These are phyloP conservation scores for Hanseniaspora lindneri DNA, from an alignment of 805 yeast species.

Conservation along the genomic window DNA sequence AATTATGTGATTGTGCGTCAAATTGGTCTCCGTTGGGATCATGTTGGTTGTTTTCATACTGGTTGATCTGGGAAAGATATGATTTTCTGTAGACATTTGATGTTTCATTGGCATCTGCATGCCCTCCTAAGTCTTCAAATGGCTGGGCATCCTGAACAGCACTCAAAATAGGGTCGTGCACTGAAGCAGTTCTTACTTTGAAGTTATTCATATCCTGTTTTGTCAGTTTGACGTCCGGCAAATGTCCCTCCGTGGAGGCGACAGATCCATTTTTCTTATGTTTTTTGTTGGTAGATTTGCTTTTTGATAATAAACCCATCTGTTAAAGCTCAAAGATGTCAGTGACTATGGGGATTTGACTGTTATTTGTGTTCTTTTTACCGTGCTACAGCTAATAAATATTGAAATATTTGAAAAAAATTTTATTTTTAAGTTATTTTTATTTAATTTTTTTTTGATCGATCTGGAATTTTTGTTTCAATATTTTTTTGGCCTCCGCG, in stretches of 20 bases:
- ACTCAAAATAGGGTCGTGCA: conserved; percentile 79
- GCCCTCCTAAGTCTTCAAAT: conserved; percentile 51
- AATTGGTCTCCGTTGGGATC: conserved; percentile 18
- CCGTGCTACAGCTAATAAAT: too few relatives aligned
- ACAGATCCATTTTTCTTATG: conserved; percentile 22
- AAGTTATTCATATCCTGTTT: conserved; percentile 42
- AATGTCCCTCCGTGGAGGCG: conserved; percentile 22
- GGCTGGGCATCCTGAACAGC: conserved; percentile 97
- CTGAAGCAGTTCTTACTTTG: conserved; percentile 54
- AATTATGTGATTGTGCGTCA: conserved; percentile 19
- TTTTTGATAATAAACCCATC: conserved; percentile 40
- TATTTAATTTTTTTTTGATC: too few relatives aligned
- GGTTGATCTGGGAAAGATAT: conserved; percentile 21
- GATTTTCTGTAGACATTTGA: conserved; percentile 29
- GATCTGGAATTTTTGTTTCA: too few relatives aligned
- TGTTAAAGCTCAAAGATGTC: neutral
- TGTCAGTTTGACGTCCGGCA: conserved; percentile 34
- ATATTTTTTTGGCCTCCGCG: too few relatives aligned
- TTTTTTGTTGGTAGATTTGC: conserved; percentile 25
- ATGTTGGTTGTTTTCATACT: conserved; percentile 17
- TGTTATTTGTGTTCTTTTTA: neutral
- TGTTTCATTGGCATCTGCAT: conserved; percentile 26
- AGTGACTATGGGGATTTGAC: neutral
- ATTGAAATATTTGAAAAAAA: too few relatives aligned
- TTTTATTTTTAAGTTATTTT: too few relatives aligned